Conservation (phyloP, 2,329 filamentous ascomycete species). For the Endocalyx cinctus region DNA sequence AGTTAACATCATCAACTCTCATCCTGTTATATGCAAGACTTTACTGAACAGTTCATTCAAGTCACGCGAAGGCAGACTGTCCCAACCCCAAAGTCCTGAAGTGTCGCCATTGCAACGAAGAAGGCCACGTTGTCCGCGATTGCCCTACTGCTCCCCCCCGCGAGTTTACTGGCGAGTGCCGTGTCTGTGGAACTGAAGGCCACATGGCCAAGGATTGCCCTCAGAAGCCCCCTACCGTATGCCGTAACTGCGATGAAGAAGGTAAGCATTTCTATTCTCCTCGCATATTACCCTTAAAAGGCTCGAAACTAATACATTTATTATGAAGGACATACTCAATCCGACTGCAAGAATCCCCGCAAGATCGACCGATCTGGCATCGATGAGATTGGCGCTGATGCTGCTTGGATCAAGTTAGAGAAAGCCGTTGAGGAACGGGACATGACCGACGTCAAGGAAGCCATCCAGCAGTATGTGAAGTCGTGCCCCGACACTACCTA, state of each 20-base stretch:
- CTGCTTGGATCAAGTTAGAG: slow-evolving; percentile 54
- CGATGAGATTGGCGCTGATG: slow-evolving; percentile 45
- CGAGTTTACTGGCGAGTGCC: slow-evolving; percentile 44
- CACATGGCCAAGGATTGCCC: slow-evolving; percentile 62
- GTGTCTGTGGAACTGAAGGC: slow-evolving; percentile 43
- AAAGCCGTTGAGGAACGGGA: slow-evolving; percentile 50
- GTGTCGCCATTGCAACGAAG: slow-evolving; percentile 44
- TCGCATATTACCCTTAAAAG: background rate
- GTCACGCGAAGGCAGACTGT: slow-evolving; percentile 61
- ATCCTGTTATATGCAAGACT: slow-evolving; percentile 3
- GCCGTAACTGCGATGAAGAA: slow-evolving; percentile 58
- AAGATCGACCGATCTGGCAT: slow-evolving; percentile 51
- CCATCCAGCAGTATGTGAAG: slow-evolving; percentile 58
- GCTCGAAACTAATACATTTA: slow-evolving; percentile 3
- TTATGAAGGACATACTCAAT: slow-evolving; percentile 47
- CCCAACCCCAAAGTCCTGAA: slow-evolving; percentile 45
- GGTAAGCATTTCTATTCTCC: slow-evolving; percentile 35
- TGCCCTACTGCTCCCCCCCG: slow-evolving; percentile 24
- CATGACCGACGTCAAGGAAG: slow-evolving; percentile 58
- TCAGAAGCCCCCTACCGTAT: slow-evolving; percentile 48
- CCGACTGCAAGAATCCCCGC: slow-evolving; percentile 55
- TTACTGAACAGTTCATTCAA: slow-evolving; percentile 19
- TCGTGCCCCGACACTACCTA: slow-evolving; percentile 54
- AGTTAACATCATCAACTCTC: slow-evolving; percentile 12
- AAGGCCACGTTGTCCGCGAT: slow-evolving; percentile 38